phyloP scores from a whole-genome alignment of 108 stramenopile species.

The Cyclotella sp. region DNA sequence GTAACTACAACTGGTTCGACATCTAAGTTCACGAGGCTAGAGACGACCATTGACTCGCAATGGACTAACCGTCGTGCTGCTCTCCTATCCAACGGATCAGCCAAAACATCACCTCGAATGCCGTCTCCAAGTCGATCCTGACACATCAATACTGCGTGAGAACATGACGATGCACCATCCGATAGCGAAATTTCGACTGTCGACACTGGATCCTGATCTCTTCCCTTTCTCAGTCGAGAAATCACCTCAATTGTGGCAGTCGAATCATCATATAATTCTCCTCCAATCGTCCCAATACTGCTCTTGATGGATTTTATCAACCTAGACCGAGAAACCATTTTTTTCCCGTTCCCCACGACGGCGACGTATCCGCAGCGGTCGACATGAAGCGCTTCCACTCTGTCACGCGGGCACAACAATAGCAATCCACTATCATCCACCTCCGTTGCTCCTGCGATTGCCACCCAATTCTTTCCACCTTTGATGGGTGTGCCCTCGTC shows the following conservation, averaged over 20 bases:
- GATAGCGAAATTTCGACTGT: constrained; percentile 61
- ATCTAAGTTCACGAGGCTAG: constrained; percentile 53
- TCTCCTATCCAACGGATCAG: constrained; percentile 78
- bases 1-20: constrained; percentile 56
- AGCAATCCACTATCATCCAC: constrained; percentile 85
- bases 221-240: constrained; percentile 60
- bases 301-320: constrained; percentile 42
- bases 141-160: constrained; percentile 57
- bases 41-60: constrained; percentile 69
- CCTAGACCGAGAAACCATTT: constrained; percentile 50
- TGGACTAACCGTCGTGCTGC: constrained; percentile 76
- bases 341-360: constrained; percentile 78
- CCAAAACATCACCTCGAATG: constrained; percentile 73
- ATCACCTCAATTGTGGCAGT: constrained; percentile 54
- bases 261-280: constrained; percentile 39
- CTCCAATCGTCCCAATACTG: constrained; percentile 13
- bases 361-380: constrained; percentile 69
- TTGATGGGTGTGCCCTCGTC: constrained; percentile 74
- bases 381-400: constrained; percentile 54
- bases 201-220: constrained; percentile 70
- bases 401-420: constrained; percentile 72
- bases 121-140: constrained; percentile 75
- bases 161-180: constrained; percentile 63
- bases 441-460: constrained; percentile 74
- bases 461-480: constrained; percentile 86